Evolutionary conservation across 2,329 filamentous ascomycete genomes (phyloP).

Genomic region (Daldinia sp.): DNA sequence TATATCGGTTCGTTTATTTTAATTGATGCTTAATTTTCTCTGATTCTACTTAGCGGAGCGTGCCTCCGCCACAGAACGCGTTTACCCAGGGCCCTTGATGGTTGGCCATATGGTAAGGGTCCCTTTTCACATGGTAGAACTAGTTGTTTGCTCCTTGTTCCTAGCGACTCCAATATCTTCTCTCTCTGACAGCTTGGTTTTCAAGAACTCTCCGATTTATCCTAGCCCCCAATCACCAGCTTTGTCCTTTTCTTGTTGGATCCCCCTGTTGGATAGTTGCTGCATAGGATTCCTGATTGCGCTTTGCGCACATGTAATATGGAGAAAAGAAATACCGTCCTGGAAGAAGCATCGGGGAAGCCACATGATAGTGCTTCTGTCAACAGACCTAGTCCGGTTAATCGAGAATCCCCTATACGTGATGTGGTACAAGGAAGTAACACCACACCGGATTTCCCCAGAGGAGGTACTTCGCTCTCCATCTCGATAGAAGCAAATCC

Average conservation of each 20-base stretch:
- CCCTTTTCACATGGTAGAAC: conserved; percentile 39
- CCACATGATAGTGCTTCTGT: conserved; percentile 30
- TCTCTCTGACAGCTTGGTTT: conserved; percentile 23
- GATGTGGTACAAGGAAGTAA: conserved; percentile 29
- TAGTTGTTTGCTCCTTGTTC: conserved; percentile 33
- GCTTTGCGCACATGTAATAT: conserved; percentile 33
- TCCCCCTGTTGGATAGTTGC: conserved; percentile 24
- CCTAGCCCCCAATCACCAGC: conserved; percentile 20
- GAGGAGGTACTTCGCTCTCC: conserved; percentile 31
- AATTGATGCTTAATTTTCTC: conserved; percentile 44
- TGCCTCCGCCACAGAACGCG: conserved; percentile 44
- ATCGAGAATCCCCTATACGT: conserved; percentile 28
- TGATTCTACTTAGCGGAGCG: conserved; percentile 44
- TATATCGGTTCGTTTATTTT: conserved; percentile 43
- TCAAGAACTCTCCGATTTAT: conserved; percentile 25
- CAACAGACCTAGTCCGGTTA: conserved; percentile 30
- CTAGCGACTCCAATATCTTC: conserved; percentile 27
- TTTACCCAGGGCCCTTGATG: conserved; percentile 44
- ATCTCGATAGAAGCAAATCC: conserved; percentile 39
- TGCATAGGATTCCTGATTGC: conserved; percentile 22
- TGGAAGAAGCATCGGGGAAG: conserved; percentile 25
- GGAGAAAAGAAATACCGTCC: conserved; percentile 31
- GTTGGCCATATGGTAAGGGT: conserved; percentile 24
- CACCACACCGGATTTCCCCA: conserved; percentile 29
- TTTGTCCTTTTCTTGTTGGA: conserved; percentile 29